These are phyloP conservation scores for Cryptosporidium ubiquitum DNA, from an alignment of 169 alveolate genomes.

Conservation along the genomic window DNA sequence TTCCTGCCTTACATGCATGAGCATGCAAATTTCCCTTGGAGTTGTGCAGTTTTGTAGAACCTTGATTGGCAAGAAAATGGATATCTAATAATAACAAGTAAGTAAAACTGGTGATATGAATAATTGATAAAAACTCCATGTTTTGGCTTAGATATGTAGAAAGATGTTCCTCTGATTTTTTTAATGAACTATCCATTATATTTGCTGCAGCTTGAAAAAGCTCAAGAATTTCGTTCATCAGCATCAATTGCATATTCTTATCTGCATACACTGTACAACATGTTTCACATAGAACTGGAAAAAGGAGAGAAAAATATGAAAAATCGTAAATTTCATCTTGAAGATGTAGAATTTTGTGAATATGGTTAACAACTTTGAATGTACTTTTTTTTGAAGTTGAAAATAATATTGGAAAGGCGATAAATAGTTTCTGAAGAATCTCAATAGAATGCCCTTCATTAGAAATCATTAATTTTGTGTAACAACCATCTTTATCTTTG, in stretches of 20 bases:
- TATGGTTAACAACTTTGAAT: background rate
- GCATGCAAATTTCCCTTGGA: background rate
- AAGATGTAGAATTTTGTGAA: constrained; percentile 5
- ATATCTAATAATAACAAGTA: constrained; percentile 51
- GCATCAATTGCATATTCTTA: background rate
- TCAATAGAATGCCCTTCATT: constrained; percentile 3
- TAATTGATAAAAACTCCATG: constrained; percentile 5
- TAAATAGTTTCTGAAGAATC: constrained; percentile 41
- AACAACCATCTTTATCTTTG: constrained; percentile 1
- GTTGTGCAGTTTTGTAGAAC: background rate
- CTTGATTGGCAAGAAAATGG: constrained; percentile 6
- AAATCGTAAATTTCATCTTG: background rate
- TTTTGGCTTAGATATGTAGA: background rate
- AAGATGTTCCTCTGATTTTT: background rate
- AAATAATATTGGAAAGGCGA: constrained; percentile 20
- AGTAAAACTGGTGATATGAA: constrained; percentile 51
- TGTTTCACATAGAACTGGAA: constrained; percentile 58
- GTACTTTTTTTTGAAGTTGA: background rate
- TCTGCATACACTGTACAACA: constrained; percentile 53
- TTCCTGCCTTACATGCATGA: constrained; percentile 15
- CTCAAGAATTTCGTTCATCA: constrained; percentile 18
- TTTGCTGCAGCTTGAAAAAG: constrained; percentile 11
- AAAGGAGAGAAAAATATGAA: constrained; percentile 37
- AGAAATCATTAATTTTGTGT: constrained; percentile 23
- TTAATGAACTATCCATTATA: background rate